These are phyloP conservation scores for Camellia sinensis DNA, from an alignment of 148 eudicot genomes.

Conservation along the genomic window DNA sequence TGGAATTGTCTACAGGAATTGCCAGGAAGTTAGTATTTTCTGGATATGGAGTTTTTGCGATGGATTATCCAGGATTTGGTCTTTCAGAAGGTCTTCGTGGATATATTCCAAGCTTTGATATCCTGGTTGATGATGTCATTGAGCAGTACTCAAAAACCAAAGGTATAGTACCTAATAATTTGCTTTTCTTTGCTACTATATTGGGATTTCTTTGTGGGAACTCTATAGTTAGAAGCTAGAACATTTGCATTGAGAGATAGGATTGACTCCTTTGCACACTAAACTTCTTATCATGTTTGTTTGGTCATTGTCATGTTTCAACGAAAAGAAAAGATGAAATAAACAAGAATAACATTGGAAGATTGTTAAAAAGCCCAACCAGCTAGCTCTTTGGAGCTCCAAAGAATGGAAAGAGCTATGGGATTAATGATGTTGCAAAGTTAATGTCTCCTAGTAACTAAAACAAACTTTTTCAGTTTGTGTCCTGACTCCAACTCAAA, in stretches of 20 bases:
- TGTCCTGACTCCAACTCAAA: neutral
- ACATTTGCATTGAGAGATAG: neutral
- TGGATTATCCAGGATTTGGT: too few species aligned
- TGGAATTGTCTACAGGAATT: constrained; percentile 53
- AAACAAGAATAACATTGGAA: neutral
- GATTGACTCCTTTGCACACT: neutral
- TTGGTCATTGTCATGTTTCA: neutral
- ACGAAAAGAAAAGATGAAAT: neutral
- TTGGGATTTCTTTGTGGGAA: neutral
- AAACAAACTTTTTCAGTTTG: too few species aligned
- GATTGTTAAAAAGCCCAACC: neutral
- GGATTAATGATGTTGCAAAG: too few species aligned
- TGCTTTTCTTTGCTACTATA: too few species aligned
- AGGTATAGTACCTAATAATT: too few species aligned
- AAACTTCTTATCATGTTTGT: neutral
- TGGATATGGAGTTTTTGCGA: constrained; percentile 82
- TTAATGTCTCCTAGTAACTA: too few species aligned
- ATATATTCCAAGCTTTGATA: too few species aligned
- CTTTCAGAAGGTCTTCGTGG: too few species aligned
- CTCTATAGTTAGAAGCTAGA: neutral
- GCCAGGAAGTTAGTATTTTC: constrained; percentile 77
- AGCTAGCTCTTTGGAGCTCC: too few species aligned
- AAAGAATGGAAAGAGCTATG: too few species aligned
- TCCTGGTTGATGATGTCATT: too few species aligned
- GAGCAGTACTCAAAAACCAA: too few species aligned